phyloP scores from a whole-genome alignment of 306 rosid species.

The Alnus rubra region DNA sequence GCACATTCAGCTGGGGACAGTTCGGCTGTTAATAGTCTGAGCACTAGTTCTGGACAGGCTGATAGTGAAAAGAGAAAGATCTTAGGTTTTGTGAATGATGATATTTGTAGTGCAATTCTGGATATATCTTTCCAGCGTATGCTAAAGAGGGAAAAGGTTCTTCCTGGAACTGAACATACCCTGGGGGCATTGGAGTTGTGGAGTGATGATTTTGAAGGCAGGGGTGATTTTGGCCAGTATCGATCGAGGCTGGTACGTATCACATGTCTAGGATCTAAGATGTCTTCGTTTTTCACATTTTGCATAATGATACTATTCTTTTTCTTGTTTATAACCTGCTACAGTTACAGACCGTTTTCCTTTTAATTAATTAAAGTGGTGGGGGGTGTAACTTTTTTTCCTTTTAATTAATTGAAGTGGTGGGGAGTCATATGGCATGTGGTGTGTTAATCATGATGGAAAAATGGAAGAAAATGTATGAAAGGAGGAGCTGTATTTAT shows the following conservation, averaged over 20 bases:
- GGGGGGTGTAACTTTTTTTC: neutral
- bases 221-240: conserved; percentile 83
- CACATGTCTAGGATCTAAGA: conserved; percentile 15
- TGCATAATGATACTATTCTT: neutral
- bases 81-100: conserved; percentile 66
- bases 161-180: conserved; percentile 48
- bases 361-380: neutral
- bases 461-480: no score
- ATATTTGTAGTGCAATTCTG: conserved; percentile 60
- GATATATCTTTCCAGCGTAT: conserved; percentile 80
- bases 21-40: conserved; percentile 35
- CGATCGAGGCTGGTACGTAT: conserved; percentile 81
- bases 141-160: conserved; percentile 85
- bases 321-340: conserved; percentile 1
- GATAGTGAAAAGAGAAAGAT: conserved; percentile 56
- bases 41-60: conserved; percentile 50
- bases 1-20: conserved; percentile 54
- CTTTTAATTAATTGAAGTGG: no score
- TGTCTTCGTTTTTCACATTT: conserved; percentile 14
- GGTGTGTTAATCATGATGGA: no score
- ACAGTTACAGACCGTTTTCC: neutral
- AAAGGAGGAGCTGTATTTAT: no score
- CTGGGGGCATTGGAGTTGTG: conserved; percentile 85
- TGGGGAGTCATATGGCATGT: neutral
- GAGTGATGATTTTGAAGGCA: conserved; percentile 89